These are phyloP conservation scores for Botrytis squamosa DNA, from an alignment of 2,329 filamentous ascomycete species.

Conservation along the genomic window DNA sequence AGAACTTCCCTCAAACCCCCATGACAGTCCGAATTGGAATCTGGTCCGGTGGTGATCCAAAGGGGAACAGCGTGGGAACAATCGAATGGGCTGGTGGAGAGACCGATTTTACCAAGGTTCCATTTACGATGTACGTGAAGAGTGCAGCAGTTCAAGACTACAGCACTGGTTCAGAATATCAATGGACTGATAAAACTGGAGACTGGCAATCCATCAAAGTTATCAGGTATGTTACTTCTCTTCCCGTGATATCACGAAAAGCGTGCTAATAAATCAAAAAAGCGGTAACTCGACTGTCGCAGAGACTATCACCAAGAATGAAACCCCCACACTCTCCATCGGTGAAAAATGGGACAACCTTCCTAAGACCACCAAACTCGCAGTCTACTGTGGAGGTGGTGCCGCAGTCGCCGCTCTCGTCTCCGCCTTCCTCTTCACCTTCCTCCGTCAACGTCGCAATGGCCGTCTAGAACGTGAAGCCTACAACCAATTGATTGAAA, in stretches of 20 bases:
- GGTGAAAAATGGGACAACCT: slow-evolving; percentile 56
- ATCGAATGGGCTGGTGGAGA: slow-evolving; percentile 69
- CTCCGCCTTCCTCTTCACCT: slow-evolving; percentile 50
- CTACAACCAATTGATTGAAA: slow-evolving; percentile 37
- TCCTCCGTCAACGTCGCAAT: slow-evolving; percentile 53
- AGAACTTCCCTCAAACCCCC: slow-evolving; percentile 73
- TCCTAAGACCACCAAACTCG: slow-evolving; percentile 50
- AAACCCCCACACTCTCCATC: slow-evolving; percentile 43
- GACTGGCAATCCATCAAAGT: slow-evolving; percentile 63
- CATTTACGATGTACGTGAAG: slow-evolving; percentile 74
- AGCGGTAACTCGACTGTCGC: slow-evolving; percentile 59
- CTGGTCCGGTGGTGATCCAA: slow-evolving; percentile 61
- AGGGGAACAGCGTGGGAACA: slow-evolving; percentile 51
- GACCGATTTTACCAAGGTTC: slow-evolving; percentile 64
- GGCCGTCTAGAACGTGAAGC: slow-evolving; percentile 52
- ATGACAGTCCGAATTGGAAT: slow-evolving; percentile 69
- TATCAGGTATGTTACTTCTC: slow-evolving; percentile 46
- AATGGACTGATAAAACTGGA: slow-evolving; percentile 61
- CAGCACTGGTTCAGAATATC: slow-evolving; percentile 61
- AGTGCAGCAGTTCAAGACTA: slow-evolving; percentile 57
- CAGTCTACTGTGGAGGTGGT: slow-evolving; percentile 51
- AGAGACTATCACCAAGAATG: slow-evolving; percentile 42
- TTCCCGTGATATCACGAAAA: neutral
- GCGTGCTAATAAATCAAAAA: slow-evolving; percentile 28
- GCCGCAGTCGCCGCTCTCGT: slow-evolving; percentile 47